Base-by-base conservation (phyloP, 2,329 filamentous ascomycete genomes). In the Colletotrichum viniferum region DNA sequence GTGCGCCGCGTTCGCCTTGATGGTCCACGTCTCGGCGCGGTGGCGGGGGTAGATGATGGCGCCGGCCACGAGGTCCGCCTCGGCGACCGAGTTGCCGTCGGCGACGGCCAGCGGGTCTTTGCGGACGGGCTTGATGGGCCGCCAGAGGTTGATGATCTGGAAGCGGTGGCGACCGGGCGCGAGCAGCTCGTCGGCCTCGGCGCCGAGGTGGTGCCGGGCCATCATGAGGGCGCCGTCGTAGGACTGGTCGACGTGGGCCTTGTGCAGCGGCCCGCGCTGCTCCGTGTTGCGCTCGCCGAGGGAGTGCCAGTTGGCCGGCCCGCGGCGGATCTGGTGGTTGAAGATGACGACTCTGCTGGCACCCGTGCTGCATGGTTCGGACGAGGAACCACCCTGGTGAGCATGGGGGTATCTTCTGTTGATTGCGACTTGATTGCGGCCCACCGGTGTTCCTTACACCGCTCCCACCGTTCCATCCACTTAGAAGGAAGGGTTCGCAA, bases 211-310 rank as follows among this genome's bases (percentile, higher is more conserved):
- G 58, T 77, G 77, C 7, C 71, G 43, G 32, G 81, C 64, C 26
- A 79, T 77, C 58, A 80, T 76, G 56, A 73, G 71, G 13, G 80
- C 80, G n/a, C 80, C 80, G 12, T 74, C 67, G 74, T 80, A 79
- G 8, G 80, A 81, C 78, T 81, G 87, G 76, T 89, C 88, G 74
- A 89, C 86, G 76, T 89, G 88, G 0, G 87, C 87, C 26, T 86
- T 84, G 70, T 86, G 84, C 5, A 88, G 84, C 1, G 88, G 87
- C 1, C 86, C 91, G 87, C 82, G 95, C 89, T 62, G 86, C 81
- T 83, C n/a, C 88, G 87, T 76, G 82, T 87, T 89, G 92, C 92
- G 1, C 90, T 91, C 55, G 86, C 90, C 88, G 87, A 92, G 77
- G 79, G 93, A 94, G 80, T 91, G 90, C 91, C 92, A 94, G 60